phyloP scores from a whole-genome alignment of 345 rosid genomes.

The Mallotus nudiflorus region DNA sequence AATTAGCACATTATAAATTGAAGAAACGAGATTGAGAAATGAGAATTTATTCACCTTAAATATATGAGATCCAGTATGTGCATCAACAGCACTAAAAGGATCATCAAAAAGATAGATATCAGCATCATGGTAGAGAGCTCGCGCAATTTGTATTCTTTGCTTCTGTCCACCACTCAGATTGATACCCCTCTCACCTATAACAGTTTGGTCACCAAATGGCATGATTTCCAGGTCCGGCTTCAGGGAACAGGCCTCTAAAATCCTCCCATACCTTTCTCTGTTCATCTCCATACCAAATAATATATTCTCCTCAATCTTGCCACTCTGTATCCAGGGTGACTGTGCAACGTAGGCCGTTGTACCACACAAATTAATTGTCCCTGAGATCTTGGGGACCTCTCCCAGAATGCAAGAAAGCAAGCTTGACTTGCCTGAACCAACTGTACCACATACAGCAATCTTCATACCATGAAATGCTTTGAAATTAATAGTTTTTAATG shows the following conservation, averaged over 20 bases:
- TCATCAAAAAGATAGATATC: slow-evolving; percentile 49
- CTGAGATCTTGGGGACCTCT: neutral
- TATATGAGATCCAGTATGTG: slow-evolving; percentile 42
- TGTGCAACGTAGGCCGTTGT: neutral
- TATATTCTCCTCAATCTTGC: slow-evolving; percentile 37
- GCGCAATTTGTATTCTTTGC: slow-evolving; percentile 45
- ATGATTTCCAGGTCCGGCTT: slow-evolving; percentile 39
- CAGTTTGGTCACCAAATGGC: slow-evolving; percentile 45
- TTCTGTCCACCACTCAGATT: slow-evolving; percentile 50
- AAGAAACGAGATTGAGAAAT: neutral
- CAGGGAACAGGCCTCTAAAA: slow-evolving; percentile 38
- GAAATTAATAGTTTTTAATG: neutral
- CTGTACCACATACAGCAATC: neutral
- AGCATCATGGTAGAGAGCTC: slow-evolving; percentile 44
- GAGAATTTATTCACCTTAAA: slow-evolving; percentile 18
- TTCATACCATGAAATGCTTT: neutral
- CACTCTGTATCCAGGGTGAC: neutral
- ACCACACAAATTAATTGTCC: neutral
- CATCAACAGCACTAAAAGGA: slow-evolving; percentile 52
- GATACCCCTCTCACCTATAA: slow-evolving; percentile 51
- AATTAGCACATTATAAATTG: neutral
- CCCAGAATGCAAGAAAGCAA: neutral
- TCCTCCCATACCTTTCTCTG: slow-evolving; percentile 25
- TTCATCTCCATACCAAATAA: slow-evolving; percentile 33
- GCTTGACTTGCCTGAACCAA: neutral